Conservation (phyloP, 805 yeast genomes). For the Candida succiphila region DNA sequence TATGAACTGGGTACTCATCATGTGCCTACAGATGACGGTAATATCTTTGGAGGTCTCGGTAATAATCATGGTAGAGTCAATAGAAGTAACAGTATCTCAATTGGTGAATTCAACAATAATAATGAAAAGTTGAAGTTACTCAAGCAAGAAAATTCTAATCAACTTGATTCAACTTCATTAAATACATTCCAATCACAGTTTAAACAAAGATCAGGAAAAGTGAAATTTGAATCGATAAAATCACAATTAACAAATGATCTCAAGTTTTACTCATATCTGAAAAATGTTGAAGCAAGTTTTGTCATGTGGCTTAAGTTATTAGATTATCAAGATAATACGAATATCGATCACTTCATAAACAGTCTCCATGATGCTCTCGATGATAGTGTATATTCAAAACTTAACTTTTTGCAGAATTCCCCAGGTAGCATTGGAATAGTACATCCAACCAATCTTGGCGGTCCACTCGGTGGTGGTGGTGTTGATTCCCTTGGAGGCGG, state of each 20-base stretch:
- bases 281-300: slow-evolving; percentile 16
- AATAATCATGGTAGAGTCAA: neutral
- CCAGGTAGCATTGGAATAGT: neutral
- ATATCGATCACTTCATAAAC: slow-evolving; percentile 6
- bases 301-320: slow-evolving; percentile 16
- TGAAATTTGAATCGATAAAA: slow-evolving; percentile 7
- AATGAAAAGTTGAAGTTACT: slow-evolving; percentile 14
- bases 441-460: neutral
- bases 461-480: too few relatives aligned
- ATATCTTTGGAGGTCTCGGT: too few relatives aligned
- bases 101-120: slow-evolving; percentile 18
- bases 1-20: slow-evolving; percentile 16
- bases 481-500: too few relatives aligned
- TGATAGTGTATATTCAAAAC: slow-evolving; percentile 10
- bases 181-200: too few relatives aligned
- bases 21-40: neutral
- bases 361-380: slow-evolving; percentile 8
- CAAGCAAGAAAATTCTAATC: neutral
- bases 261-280: slow-evolving; percentile 14
- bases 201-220: neutral
- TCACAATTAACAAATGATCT: slow-evolving; percentile 14
- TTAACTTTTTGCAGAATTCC: neutral
- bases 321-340: slow-evolving; percentile 5
- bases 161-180: slow-evolving; percentile 2
- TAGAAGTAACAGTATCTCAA: slow-evolving; percentile 15